Percentiles rank a stretch among this genome's conserved stretches.
Evolutionary conservation across 208 protist species (phyloP).

Genomic region (Trypanosoma grayi): DNA sequence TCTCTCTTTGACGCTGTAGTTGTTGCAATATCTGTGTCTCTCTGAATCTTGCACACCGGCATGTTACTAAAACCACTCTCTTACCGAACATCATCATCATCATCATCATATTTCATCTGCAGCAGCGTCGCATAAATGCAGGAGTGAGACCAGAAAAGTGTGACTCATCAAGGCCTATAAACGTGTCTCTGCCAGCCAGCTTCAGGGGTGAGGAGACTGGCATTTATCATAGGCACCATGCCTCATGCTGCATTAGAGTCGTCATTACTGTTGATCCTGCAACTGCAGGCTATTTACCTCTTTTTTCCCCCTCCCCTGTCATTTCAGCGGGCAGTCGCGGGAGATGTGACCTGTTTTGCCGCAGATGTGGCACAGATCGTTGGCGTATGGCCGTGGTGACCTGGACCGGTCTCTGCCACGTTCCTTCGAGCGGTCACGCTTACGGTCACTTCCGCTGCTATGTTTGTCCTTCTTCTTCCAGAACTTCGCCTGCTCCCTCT

Average conservation of each 20-base stretch:
- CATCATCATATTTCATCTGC: too few species aligned
- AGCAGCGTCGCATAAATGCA: too few species aligned
- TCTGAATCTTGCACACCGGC: too few species aligned
- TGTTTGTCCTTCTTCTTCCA: conserved; percentile 63
- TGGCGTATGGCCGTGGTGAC: conserved; percentile 19
- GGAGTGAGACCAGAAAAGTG: too few species aligned
- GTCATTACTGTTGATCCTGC: not conserved
- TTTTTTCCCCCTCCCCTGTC: conserved; percentile 7
- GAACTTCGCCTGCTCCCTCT: conserved; percentile 83
- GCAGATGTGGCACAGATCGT: conserved; percentile 65
- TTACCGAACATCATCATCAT: too few species aligned
- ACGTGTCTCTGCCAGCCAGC: too few species aligned
- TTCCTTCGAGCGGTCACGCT: conserved; percentile 44
- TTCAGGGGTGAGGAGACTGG: too few species aligned
- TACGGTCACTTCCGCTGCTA: conserved; percentile 35
- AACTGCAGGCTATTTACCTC: not conserved
- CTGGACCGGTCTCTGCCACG: conserved; percentile 23
- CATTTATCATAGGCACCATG: too few species aligned
- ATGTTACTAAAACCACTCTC: too few species aligned
- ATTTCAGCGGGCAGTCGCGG: conserved; percentile 65
- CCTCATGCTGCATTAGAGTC: not conserved
- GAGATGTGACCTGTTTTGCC: conserved; percentile 56
- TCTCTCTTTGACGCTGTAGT: not conserved
- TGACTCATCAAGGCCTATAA: too few species aligned
- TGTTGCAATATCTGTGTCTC: not conserved